Evolutionary conservation across 768 basidiomycete species (phyloP).

Genomic region (Pleurotus tuber-regium): DNA sequence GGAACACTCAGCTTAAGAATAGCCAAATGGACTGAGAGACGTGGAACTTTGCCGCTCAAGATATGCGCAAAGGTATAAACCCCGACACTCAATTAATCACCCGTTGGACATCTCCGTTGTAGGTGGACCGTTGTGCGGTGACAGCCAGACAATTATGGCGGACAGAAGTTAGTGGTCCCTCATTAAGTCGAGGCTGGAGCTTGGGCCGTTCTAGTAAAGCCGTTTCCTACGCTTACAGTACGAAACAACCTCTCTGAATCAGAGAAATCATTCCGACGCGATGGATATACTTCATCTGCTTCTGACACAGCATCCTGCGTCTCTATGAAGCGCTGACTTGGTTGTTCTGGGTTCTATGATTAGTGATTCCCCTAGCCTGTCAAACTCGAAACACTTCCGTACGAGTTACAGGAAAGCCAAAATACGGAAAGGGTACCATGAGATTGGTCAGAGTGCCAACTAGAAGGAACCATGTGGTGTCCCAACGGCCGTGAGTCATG

Average conservation of each 20-base stretch:
- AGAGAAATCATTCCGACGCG: background rate
- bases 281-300: background rate
- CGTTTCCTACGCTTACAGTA: background rate
- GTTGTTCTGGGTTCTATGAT: background rate
- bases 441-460: background rate
- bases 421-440: background rate
- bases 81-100: too few species aligned
- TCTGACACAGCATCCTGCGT: background rate
- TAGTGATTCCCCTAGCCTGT: slow-evolving; percentile 6
- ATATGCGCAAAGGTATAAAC: too few species aligned
- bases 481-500: slow-evolving; percentile 3
- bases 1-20: too few species aligned
- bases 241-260: background rate
- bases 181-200: too few species aligned
- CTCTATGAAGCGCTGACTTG: background rate
- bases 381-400: slow-evolving; percentile 6
- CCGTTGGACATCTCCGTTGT: too few species aligned
- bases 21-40: too few species aligned
- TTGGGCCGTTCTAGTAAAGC: too few species aligned
- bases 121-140: too few species aligned
- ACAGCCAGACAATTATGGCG: too few species aligned
- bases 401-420: background rate
- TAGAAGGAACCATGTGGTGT: slow-evolving; percentile 1
- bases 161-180: too few species aligned
- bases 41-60: too few species aligned